A percentile compares a stretch with the other conserved stretches of the same genome.
These are phyloP conservation scores for Brassica cretica DNA, from an alignment of 345 rosid genomes.

Conservation along the genomic window DNA sequence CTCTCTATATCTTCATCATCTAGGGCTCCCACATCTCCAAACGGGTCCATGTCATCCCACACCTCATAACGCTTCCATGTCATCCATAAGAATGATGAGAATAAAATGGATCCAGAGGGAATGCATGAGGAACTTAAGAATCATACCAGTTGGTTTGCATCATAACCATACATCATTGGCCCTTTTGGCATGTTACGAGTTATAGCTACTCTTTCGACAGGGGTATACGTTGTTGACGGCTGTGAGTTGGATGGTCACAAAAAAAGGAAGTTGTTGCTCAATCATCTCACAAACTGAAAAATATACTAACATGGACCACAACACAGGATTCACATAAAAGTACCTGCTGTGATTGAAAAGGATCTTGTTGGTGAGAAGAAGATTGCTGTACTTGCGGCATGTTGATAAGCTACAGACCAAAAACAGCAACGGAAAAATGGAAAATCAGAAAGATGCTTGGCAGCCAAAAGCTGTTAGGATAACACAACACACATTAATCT, in stretches of 20 bases:
- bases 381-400: constrained; percentile 83
- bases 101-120: not conserved
- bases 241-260: constrained; percentile 82
- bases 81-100: constrained; percentile 17
- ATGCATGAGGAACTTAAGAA: constrained; percentile 27
- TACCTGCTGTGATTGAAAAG: constrained; percentile 78
- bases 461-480: too few relatives aligned
- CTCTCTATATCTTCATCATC: constrained; percentile 93
- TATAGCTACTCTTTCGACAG: constrained; percentile 78
- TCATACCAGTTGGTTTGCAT: constrained; percentile 88
- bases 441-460: not conserved
- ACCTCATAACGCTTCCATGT: constrained; percentile 27
- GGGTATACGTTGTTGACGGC: constrained; percentile 89
- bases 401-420: constrained; percentile 63
- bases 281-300: constrained; percentile 21
- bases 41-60: constrained; percentile 74
- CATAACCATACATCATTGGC: constrained; percentile 81
- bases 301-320: constrained; percentile 1
- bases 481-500: too few relatives aligned
- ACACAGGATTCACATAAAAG: constrained; percentile 27
- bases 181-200: constrained; percentile 76
- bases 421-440: constrained; percentile 17
- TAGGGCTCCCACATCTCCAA: constrained; percentile 88
- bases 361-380: constrained; percentile 89
- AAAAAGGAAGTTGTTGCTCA: constrained; percentile 30